Evolutionary conservation across 352 stramenopile genomes (phyloP).

Genomic region (Pythium myriotylum): DNA sequence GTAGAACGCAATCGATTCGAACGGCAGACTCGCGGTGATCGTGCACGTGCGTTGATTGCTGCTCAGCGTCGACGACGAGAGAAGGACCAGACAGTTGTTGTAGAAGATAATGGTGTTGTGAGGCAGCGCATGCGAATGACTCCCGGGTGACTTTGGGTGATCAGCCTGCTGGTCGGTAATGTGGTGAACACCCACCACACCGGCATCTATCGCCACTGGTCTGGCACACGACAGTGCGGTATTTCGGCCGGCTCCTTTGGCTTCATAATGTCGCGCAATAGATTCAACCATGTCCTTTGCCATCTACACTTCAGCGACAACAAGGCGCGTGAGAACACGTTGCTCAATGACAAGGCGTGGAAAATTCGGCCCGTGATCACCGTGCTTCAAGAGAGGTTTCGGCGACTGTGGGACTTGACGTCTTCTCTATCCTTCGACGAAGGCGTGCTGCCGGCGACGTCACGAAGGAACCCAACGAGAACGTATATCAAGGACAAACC

Average conservation of each 20-base stretch:
- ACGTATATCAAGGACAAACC: background rate
- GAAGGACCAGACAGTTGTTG: background rate
- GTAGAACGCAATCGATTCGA: slow-evolving; percentile 30
- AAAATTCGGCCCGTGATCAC: slow-evolving; percentile 5
- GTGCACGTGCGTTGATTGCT: background rate
- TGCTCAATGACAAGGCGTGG: slow-evolving; percentile 9
- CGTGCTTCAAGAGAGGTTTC: background rate
- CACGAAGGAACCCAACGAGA: background rate
- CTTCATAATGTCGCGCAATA: background rate
- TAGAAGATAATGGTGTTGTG: slow-evolving; percentile 1
- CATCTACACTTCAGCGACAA: slow-evolving; percentile 10
- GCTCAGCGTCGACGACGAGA: background rate
- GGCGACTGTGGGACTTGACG: background rate
- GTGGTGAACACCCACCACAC: slow-evolving; percentile 25
- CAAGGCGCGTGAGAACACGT: background rate
- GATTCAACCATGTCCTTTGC: slow-evolving; percentile 1
- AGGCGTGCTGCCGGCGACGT: background rate
- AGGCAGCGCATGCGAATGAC: slow-evolving; percentile 16
- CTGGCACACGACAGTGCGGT: slow-evolving; percentile 15
- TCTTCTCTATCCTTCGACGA: background rate
- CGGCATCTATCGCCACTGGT: slow-evolving; percentile 27
- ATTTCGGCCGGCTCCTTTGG: slow-evolving; percentile 11
- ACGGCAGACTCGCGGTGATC: slow-evolving; percentile 7
- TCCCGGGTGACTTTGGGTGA: slow-evolving; percentile 19
- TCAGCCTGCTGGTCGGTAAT: slow-evolving; percentile 27